Evolutionary conservation across 148 eudicot genomes (phyloP).

Genomic region (Persicaria tinctoria): DNA sequence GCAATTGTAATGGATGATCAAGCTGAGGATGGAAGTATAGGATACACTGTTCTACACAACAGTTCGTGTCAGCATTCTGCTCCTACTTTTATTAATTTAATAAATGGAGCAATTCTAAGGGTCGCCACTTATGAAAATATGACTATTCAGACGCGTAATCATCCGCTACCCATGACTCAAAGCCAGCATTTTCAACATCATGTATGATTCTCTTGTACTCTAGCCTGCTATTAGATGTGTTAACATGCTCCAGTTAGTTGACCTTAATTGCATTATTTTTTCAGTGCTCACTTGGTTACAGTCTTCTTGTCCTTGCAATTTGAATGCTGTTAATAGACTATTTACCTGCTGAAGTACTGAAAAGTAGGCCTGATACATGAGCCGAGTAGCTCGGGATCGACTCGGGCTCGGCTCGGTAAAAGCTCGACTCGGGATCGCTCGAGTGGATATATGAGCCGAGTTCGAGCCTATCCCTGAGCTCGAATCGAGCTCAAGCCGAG

Average conservation of each 20-base stretch:
- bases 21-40: constrained; percentile 63
- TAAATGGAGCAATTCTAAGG: constrained; percentile 92
- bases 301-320: not conserved
- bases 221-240: not conserved
- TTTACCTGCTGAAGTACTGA: not conserved
- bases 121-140: constrained; percentile 74
- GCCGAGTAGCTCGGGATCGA: no score
- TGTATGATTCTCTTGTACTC: constrained; percentile 38
- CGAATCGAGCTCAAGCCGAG: no score
- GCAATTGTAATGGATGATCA: constrained; percentile 81
- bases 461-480: no score
- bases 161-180: constrained; percentile 84
- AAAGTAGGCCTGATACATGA: no score
- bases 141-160: constrained; percentile 90
- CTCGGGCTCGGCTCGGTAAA: no score
- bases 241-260: not conserved
- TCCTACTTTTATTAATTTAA: constrained; percentile 80
- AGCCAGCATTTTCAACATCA: constrained; percentile 91
- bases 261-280: not conserved
- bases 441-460: no score
- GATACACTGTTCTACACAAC: constrained; percentile 86
- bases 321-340: not conserved
- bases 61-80: constrained; percentile 98
- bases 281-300: not conserved
- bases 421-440: no score